phyloP scores from a whole-genome alignment of 331 rosid species.

The Saraca asoca region DNA sequence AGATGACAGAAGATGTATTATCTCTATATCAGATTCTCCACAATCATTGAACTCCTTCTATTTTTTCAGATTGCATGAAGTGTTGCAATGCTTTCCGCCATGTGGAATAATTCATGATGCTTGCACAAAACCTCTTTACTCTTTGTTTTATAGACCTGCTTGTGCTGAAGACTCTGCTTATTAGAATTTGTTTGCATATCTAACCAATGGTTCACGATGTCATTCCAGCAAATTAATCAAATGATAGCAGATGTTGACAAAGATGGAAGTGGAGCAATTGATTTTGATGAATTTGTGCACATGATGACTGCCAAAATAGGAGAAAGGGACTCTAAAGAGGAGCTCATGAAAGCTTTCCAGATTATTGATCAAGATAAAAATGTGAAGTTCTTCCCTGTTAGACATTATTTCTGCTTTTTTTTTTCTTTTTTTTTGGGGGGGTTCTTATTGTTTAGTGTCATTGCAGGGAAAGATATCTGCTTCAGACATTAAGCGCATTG shows the following conservation, averaged over 20 bases:
- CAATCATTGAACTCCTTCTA: background rate
- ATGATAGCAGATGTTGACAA: slow-evolving; percentile 98
- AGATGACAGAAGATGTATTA: slow-evolving; percentile 96
- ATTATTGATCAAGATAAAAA: slow-evolving; percentile 76
- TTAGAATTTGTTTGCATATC: slow-evolving; percentile 25
- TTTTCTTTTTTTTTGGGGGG: no score
- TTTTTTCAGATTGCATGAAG: slow-evolving; percentile 9
- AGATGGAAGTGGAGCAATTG: slow-evolving; percentile 98
- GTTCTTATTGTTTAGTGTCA: slow-evolving; percentile 34
- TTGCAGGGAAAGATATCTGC: slow-evolving; percentile 85
- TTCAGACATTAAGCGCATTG: slow-evolving; percentile 73
- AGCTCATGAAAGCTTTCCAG: slow-evolving; percentile 90
- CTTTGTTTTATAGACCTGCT: slow-evolving; percentile 10
- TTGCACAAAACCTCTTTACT: slow-evolving; percentile 1
- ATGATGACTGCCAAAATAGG: slow-evolving; percentile 99
- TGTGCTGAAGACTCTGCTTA: slow-evolving; percentile 4
- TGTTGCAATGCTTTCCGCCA: background rate
- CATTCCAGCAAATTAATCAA: slow-evolving; percentile 81
- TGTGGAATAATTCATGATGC: background rate
- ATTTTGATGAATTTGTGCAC: slow-evolving; percentile 84
- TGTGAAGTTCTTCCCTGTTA: slow-evolving; percentile 46
- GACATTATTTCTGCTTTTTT: background rate
- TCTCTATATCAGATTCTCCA: background rate
- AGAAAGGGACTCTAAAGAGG: slow-evolving; percentile 93
- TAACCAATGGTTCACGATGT: slow-evolving; percentile 35